These are phyloP conservation scores for Powellomyces hirtus DNA, from an alignment of 192 early-diverging fungal species.

Conservation along the genomic window DNA sequence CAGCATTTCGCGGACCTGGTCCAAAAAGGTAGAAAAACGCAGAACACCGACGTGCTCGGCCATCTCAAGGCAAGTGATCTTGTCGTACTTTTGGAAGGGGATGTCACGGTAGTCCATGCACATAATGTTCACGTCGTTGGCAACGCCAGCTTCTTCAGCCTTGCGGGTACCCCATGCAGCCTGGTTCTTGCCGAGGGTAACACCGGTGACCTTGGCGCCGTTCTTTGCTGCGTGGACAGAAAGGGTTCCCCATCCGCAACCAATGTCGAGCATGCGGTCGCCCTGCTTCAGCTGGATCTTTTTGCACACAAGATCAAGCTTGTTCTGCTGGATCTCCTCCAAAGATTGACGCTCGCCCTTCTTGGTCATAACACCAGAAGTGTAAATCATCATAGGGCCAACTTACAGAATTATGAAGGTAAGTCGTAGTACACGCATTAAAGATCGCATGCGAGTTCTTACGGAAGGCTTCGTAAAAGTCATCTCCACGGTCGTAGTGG, in stretches of 20 bases:
- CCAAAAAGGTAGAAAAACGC: conserved; percentile 82
- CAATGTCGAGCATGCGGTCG: conserved; percentile 93
- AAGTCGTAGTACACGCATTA: not conserved
- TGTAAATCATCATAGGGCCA: conserved; percentile 95
- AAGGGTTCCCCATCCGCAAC: conserved; percentile 97
- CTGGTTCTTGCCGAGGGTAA: conserved; percentile 93
- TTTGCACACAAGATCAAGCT: conserved; percentile 85
- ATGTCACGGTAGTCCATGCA: conserved; percentile 99
- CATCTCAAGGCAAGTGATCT: conserved; percentile 98
- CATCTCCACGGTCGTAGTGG: conserved; percentile 98
- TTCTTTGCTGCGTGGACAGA: conserved; percentile 86
- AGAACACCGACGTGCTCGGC: conserved; percentile 98
- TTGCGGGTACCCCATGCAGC: conserved; percentile 83
- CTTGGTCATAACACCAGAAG: conserved; percentile 88
- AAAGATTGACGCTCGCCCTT: conserved; percentile 72
- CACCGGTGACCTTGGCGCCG: conserved; percentile 85
- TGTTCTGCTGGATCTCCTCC: conserved; percentile 95
- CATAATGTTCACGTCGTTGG: conserved; percentile 70
- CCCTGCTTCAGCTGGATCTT: conserved; percentile 80
- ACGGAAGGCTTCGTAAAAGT: conserved; percentile 92
- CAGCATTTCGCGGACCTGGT: conserved; percentile 89
- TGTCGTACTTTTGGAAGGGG: conserved; percentile 87
- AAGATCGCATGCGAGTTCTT: too few relatives aligned
- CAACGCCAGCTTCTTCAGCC: conserved; percentile 79
- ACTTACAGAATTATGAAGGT: conserved; percentile 36